Evolutionary conservation across 352 stramenopile genomes (phyloP), one percentile per base, ranked within the genome.

Genomic region (Pythium monospermum): DNA sequence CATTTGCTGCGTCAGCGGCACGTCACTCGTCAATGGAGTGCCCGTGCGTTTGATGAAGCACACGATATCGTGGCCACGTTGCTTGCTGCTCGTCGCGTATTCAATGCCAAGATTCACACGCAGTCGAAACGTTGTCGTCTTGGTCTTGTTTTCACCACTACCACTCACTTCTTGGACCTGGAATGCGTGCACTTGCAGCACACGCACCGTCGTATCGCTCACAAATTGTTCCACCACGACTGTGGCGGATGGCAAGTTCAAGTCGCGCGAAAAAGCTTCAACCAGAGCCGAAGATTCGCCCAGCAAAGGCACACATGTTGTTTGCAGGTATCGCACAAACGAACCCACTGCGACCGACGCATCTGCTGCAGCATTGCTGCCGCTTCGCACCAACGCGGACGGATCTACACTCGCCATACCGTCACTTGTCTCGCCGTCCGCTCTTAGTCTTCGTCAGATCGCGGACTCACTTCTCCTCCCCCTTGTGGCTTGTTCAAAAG

Each of bases 31-130:
- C 26, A 95, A 57, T 28, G 80, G 68, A 40, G 76, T 73, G 27
- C 72, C 87, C 26, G 79, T 66, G 18, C 80, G 81, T 67, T 95
- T 95, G 58, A 95, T 91, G 55, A 95, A 91, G 58, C 84, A 95
- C 42, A 95, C 77, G 22, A 80, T 70, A 52, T 91, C 79, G 49
- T 88, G 78, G 40, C 75, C 63, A 45, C 58, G 72, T 57, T 85
- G 76, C 56, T 86, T 86, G 21, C 68, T 71, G 4, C 41, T 36
- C 13, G 65, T 42, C 18, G 66, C 54, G 45, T 93, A 93, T 62
- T 90, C 79, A 30, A 93, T 75, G 16, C 83, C 83, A 27, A 91
- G 33, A 55, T 91, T 91, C 43, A 90, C 76, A 52, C 76, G 74
- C 58, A 91, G 61, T 11, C 64, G 56, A 27, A 61, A 76, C 43